Evolutionary conservation across 371 early-diverging fungal species (phyloP), one percentile per base, ranked within the genome.

Genomic region (Mucor mucedo): DNA sequence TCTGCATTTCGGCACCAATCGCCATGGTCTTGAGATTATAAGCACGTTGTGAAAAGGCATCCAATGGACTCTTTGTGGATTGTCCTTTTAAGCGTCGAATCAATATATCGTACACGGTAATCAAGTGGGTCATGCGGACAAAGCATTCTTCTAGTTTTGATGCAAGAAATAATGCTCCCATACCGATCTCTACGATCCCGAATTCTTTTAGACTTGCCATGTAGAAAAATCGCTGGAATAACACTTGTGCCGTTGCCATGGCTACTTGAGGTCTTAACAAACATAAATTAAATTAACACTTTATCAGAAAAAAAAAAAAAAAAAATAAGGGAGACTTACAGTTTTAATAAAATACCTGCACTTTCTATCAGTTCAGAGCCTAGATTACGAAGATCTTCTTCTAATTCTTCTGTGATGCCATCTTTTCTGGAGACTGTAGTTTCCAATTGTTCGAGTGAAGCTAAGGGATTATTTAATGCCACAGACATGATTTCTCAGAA

Each of bases 241-340:
- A 78, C 2, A 95, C 92, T 72, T 96, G 95, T 2, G 97, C 96
- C n/a, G 95, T 95, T 4, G 96, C 95, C 87, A 95, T 93, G 0
- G 94, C 92, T 7, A 92, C 90, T 59, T 98, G 98, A 13, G 98
- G 96, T 33, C 95, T 95, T 74, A 16, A 42, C 10, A 14, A 9
- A 5, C 21, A 21, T 47, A 21, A 21, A 21, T 47, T 44, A n/a
- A 2, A 47, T 3, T 21, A 21, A 47, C 21, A 21, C 21, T 47
- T 7, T 21, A 47, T 47, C 35, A 35, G 35, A 4, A 35, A 42
- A 27, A 30, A 11, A 0, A 21, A 0, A 21, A 21, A 21, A 21
- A 21, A 0, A 21, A 21, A 21, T 21, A 21, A 21, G 21, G 21
- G 21, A 21, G 21, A 16, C 30, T 77, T 85, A 93, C 95, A 95